Conservation (phyloP, 202 grass and related monocot species). For the Schoenoplectus triqueter region DNA sequence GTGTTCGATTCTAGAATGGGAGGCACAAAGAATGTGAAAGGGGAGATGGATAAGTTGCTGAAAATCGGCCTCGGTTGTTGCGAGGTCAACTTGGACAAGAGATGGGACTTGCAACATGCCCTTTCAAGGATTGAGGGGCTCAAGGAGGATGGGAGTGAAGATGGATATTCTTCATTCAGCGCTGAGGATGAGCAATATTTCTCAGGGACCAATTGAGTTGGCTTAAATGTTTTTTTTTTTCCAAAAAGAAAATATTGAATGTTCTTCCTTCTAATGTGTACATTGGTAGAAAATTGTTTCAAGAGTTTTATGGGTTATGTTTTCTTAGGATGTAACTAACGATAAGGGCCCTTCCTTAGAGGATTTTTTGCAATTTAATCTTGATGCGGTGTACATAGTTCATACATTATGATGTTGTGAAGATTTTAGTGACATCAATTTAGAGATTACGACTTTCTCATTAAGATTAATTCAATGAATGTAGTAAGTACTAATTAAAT, state of each 20-base stretch:
- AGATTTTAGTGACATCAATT: not conserved
- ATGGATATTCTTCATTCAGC: constrained; percentile 47
- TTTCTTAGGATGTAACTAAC: constrained; percentile 39
- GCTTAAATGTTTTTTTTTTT: constrained; percentile 27
- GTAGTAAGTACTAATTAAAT: not conserved
- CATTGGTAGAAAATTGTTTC: constrained; percentile 42
- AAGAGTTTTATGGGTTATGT: constrained; percentile 9
- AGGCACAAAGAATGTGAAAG: constrained; percentile 48
- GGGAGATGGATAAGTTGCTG: constrained; percentile 82
- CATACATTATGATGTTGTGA: not conserved
- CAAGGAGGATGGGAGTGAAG: constrained; percentile 44
- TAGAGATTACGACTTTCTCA: not conserved
- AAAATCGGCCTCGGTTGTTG: constrained; percentile 74
- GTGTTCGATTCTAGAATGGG: constrained; percentile 81
- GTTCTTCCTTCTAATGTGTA: constrained; percentile 25
- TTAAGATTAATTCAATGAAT: not conserved
- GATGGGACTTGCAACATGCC: constrained; percentile 62
- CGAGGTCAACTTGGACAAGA: constrained; percentile 48
- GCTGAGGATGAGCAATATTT: constrained; percentile 23
- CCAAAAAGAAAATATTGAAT: constrained; percentile 25
- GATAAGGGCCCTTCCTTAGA: constrained; percentile 37
- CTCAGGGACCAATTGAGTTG: constrained; percentile 32
- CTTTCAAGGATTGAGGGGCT: constrained; percentile 70
- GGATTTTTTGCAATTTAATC: constrained; percentile 36
- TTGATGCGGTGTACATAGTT: constrained; percentile 6